These are phyloP conservation scores for Udeniomyces megalosporus DNA, from an alignment of 768 basidiomycete species.

Conservation along the genomic window DNA sequence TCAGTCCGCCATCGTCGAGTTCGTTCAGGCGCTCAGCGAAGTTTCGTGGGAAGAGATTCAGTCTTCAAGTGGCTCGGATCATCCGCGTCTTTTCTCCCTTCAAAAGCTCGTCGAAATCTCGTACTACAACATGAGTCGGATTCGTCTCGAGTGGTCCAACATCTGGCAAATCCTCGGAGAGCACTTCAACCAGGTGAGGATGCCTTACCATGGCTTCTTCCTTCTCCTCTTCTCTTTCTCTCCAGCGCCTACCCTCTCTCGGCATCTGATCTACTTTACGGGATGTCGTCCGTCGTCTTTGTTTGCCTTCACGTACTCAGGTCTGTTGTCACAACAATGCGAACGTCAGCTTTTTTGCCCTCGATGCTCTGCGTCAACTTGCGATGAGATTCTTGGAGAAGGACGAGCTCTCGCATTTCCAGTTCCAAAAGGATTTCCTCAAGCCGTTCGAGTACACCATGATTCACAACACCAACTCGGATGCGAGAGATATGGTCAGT, in stretches of 20 bases:
- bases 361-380: conserved; percentile 88
- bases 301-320: conserved; percentile 33
- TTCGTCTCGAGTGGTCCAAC: conserved; percentile 94
- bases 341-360: conserved; percentile 87
- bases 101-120: conserved; percentile 98
- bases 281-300: no score
- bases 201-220: not conserved
- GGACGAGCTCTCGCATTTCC: conserved; percentile 93
- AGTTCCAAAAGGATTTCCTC: conserved; percentile 97
- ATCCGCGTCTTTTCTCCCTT: conserved; percentile 86
- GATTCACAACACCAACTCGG: conserved; percentile 87
- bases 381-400: conserved; percentile 99
- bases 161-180: conserved; percentile 96
- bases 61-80: conserved; percentile 75
- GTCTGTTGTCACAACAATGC: conserved; percentile 97
- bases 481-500: conserved; percentile 83
- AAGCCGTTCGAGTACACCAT: conserved; percentile 98
- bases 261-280: no score
- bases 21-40: conserved; percentile 85
- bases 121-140: conserved; percentile 98
- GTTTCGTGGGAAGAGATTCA: conserved; percentile 99
- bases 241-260: no score
- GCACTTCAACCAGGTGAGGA: conserved; percentile 84
- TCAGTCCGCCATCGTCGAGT: conserved; percentile 91
- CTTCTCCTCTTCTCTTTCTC: not conserved